Conservation (phyloP, 2,329 filamentous ascomycete species). For the Alternaria panax region DNA sequence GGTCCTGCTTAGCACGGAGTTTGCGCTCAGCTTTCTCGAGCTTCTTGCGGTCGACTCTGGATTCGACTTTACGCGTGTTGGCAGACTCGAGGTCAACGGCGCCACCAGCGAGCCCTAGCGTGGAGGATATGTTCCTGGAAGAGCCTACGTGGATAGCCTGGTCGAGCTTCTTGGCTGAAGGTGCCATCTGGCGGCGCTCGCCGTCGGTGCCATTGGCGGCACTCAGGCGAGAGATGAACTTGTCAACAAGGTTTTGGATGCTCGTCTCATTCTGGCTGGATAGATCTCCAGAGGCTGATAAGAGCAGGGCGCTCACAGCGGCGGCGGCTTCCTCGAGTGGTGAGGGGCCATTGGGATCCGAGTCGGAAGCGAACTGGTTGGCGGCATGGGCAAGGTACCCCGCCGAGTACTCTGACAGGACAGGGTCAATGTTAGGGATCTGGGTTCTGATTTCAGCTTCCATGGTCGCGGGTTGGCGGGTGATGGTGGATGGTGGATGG, state of each 20-base stretch:
- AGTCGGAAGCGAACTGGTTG: constrained; percentile 77
- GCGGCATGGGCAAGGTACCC: constrained; percentile 95
- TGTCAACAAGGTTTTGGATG: constrained; percentile 83
- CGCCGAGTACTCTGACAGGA: constrained; percentile 90
- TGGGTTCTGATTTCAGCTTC: constrained; percentile 85
- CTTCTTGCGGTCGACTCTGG: constrained; percentile 97
- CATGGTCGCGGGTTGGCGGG: constrained; percentile 62
- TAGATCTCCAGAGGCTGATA: constrained; percentile 90
- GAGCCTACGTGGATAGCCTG: constrained; percentile 94
- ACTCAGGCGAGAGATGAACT: constrained; percentile 85
- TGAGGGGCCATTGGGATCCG: constrained; percentile 71
- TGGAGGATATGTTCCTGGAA: constrained; percentile 95
- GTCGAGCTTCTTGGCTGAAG: constrained; percentile 83
- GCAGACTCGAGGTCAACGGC: constrained; percentile 93
- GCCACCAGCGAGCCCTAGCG: constrained; percentile 82
- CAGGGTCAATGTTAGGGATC: constrained; percentile 85
- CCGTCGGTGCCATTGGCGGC: constrained; percentile 73
- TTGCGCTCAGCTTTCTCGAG: constrained; percentile 98
- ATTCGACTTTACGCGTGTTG: constrained; percentile 92
- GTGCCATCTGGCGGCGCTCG: constrained; percentile 73
- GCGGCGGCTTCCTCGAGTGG: constrained; percentile 85
- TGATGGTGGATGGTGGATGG: constrained; percentile 21
- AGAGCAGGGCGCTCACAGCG: constrained; percentile 83
- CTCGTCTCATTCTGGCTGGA: constrained; percentile 75
- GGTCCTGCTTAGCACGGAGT: constrained; percentile 97